phyloP scores from a whole-genome alignment of 257 asterid species.

The Nicotiana attenuata region DNA sequence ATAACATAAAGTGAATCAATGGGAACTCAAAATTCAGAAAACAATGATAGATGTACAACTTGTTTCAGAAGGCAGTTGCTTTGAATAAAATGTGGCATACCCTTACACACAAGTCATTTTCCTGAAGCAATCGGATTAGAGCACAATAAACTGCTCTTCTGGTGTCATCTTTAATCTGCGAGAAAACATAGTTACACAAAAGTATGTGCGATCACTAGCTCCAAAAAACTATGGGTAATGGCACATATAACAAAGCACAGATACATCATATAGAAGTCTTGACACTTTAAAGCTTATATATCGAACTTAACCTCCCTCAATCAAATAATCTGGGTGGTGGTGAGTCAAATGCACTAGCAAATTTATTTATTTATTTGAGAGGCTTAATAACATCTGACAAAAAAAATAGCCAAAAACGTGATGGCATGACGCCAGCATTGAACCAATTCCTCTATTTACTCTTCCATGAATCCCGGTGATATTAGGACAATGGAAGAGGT shows the following conservation, averaged over 20 bases:
- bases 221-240: not conserved
- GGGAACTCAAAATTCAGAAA: slow-evolving; percentile 11
- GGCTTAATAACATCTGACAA: not conserved
- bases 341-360: not conserved
- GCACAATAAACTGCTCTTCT: slow-evolving; percentile 89
- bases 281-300: not conserved
- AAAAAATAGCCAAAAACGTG: not conserved
- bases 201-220: slow-evolving; percentile 14
- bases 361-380: too few relatives aligned
- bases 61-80: not conserved
- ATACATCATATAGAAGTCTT: not conserved
- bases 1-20: slow-evolving; percentile 5
- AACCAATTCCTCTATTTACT: not conserved
- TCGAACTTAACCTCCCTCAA: not conserved
- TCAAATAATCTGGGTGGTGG: not conserved
- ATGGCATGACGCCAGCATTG: not conserved
- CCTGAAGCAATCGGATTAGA: slow-evolving; percentile 84
- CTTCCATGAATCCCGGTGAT: too few relatives aligned
- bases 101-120: slow-evolving; percentile 85
- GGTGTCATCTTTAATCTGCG: slow-evolving; percentile 83
- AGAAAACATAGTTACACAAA: slow-evolving; percentile 7
- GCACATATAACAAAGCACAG: not conserved
- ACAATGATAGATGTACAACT: slow-evolving; percentile 6
- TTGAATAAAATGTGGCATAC: slow-evolving; percentile 35
- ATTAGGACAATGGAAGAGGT: too few relatives aligned